Conservation (phyloP, 257 asterid genomes). For the Gentiana dahurica region DNA sequence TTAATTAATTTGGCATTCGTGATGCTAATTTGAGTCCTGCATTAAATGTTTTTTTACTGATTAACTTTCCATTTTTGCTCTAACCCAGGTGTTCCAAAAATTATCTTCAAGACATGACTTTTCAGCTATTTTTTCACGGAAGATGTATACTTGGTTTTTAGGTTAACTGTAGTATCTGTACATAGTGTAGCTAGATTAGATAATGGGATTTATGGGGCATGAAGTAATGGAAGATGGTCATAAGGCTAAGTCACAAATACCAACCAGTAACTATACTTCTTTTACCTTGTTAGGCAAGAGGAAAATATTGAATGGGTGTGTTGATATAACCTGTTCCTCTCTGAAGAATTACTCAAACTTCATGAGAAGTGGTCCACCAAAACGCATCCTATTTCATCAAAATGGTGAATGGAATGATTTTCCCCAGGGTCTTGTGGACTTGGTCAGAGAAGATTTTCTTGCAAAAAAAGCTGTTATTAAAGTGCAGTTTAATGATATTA, state of each 20-base stretch:
- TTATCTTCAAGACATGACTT: no score
- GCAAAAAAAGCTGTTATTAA: constrained; percentile 19
- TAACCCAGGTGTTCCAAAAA: no score
- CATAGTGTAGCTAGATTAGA: constrained; percentile 9
- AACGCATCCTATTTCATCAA: constrained; percentile 15
- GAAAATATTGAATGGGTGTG: constrained; percentile 12
- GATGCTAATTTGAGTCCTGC: no score
- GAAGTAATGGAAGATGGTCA: constrained; percentile 15
- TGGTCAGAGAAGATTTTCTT: constrained; percentile 14
- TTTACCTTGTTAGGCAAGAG: constrained; percentile 16
- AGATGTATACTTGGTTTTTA: constrained; percentile 10
- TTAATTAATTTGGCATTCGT: no score
- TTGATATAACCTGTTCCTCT: constrained; percentile 3
- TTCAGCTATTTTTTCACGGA: constrained; percentile 4
- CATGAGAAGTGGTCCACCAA: constrained; percentile 16
- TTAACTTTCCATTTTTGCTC: no score
- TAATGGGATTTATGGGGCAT: constrained; percentile 18
- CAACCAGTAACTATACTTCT: constrained; percentile 3
- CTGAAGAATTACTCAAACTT: constrained; percentile 18
- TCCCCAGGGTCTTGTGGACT: constrained; percentile 13
- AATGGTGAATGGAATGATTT: constrained; percentile 23
- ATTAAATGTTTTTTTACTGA: no score
- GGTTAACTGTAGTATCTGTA: constrained; percentile 9
- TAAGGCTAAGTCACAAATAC: constrained; percentile 4
- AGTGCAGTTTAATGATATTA: constrained; percentile 14